Conservation (phyloP, 495 filamentous ascomycete genomes). For the Aspergillus panamensis region DNA sequence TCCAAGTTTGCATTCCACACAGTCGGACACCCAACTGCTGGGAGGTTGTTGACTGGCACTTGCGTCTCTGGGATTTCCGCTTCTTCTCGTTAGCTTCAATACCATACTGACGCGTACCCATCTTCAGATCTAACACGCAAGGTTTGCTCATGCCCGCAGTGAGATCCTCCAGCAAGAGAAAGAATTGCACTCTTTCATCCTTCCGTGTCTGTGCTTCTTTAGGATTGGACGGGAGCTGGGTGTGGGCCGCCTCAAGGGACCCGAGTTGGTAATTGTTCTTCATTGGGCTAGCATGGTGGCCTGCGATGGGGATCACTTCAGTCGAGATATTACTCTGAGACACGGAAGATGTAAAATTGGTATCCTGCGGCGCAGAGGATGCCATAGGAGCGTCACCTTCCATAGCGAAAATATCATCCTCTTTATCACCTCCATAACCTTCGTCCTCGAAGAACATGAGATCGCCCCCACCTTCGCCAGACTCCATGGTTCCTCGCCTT, state of each 20-base stretch:
- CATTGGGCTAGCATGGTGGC: not conserved
- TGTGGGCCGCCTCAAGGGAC: slow-evolving; percentile 12
- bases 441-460: slow-evolving; percentile 84
- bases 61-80: slow-evolving; percentile 84
- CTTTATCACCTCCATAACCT: slow-evolving; percentile 74
- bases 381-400: slow-evolving; percentile 49
- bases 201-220: slow-evolving; percentile 71
- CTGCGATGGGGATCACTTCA: not conserved
- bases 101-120: slow-evolving; percentile 98
- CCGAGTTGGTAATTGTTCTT: not conserved
- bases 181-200: slow-evolving; percentile 80
- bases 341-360: slow-evolving; percentile 9
- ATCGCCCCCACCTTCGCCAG: slow-evolving; percentile 58
- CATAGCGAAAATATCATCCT: slow-evolving; percentile 73
- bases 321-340: not conserved
- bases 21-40: slow-evolving; percentile 86
- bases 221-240: slow-evolving; percentile 61
- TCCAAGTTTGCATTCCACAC: slow-evolving; percentile 96
- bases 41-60: slow-evolving; percentile 90
- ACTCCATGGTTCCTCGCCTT: slow-evolving; percentile 55
- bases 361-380: slow-evolving; percentile 4
- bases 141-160: slow-evolving; percentile 95
- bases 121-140: slow-evolving; percentile 96
- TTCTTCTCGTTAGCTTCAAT: slow-evolving; percentile 92
- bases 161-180: slow-evolving; percentile 92